Evolutionary conservation across 371 early-diverging fungal species (phyloP).

Genomic region (Amoeboaphelidium occidentale): DNA sequence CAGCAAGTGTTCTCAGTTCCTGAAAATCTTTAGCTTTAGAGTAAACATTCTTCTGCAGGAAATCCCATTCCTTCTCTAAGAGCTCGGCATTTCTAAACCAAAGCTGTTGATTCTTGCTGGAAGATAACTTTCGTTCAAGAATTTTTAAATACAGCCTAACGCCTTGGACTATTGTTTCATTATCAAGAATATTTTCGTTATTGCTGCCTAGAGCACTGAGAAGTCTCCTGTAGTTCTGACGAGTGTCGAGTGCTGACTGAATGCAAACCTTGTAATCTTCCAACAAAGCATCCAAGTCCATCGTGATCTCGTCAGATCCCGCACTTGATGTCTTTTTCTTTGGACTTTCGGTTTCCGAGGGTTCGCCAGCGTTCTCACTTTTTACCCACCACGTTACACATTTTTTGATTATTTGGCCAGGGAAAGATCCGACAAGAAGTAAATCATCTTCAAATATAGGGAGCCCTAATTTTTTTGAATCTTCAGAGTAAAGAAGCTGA

Average conservation of each 20-base stretch:
- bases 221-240: background rate
- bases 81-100: slow-evolving; percentile 21
- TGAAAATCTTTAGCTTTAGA: background rate
- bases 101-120: slow-evolving; percentile 26
- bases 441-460: no score
- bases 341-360: no score
- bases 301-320: no score
- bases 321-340: no score
- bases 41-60: slow-evolving; percentile 19
- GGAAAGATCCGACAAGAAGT: no score
- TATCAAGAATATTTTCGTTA: slow-evolving; percentile 7
- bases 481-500: no score
- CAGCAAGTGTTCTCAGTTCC: slow-evolving; percentile 3
- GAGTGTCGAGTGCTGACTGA: slow-evolving; percentile 27
- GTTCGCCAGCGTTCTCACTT: no score
- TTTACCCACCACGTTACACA: no score
- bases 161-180: slow-evolving; percentile 53
- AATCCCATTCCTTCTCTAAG: slow-evolving; percentile 56
- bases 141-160: slow-evolving; percentile 32
- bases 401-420: no score
- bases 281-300: no score
- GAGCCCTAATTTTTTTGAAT: no score
- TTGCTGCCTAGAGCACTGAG: background rate
- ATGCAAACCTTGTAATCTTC: no score
- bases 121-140: slow-evolving; percentile 23